Percentiles rank a stretch among this genome's conserved stretches.
These are phyloP conservation scores for Platanthera zijinensis DNA, from an alignment of 106 monocot species.

Conservation along the genomic window DNA sequence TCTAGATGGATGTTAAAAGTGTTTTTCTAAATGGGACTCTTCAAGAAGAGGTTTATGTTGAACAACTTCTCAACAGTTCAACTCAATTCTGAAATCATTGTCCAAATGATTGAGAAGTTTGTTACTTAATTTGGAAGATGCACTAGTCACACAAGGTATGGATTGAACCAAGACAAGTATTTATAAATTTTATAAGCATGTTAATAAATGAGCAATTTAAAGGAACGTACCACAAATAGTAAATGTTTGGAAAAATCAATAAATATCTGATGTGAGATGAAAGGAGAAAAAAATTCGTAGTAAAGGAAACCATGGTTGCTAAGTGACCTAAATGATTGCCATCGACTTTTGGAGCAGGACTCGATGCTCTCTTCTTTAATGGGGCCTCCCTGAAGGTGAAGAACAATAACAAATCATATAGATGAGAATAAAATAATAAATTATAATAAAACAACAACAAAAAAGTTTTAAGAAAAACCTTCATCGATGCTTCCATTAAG, in stretches of 20 bases:
- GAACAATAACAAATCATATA: neutral
- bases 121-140: neutral
- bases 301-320: neutral
- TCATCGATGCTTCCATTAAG: slow-evolving; percentile 60
- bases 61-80: neutral
- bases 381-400: slow-evolving; percentile 42
- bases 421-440: slow-evolving; percentile 3
- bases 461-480: slow-evolving; percentile 22
- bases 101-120: neutral
- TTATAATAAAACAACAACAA: neutral
- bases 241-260: neutral
- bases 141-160: neutral
- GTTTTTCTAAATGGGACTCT: no score
- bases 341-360: slow-evolving; percentile 47
- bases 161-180: neutral
- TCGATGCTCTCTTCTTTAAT: slow-evolving; percentile 38
- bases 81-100: neutral
- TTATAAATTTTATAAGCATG: neutral
- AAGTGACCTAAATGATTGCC: slow-evolving; percentile 68
- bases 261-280: neutral
- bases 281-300: neutral
- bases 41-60: no score
- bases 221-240: no score
- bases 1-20: no score
- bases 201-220: neutral